These are phyloP conservation scores for Mycocentrospora acerina DNA, from an alignment of 2,329 filamentous ascomycete genomes.

Conservation along the genomic window DNA sequence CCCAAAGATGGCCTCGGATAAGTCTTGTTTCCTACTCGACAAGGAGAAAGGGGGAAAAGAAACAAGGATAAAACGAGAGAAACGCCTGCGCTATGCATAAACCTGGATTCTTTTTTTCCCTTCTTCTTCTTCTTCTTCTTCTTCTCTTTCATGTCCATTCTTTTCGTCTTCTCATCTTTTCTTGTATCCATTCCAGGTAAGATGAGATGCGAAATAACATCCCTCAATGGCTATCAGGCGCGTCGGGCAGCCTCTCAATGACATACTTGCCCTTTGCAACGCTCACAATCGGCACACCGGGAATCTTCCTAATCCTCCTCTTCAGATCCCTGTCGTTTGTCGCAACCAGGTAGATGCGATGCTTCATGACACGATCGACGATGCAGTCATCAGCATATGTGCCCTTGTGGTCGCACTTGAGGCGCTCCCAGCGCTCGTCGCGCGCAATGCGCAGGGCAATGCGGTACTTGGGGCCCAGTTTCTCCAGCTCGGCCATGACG, in stretches of 20 bases:
- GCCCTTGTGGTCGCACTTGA: constrained; percentile 89
- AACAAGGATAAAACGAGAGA: too few relatives aligned
- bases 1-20: too few relatives aligned
- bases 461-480: constrained; percentile 81
- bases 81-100: constrained; percentile 11
- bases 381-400: constrained; percentile 75
- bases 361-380: constrained; percentile 47
- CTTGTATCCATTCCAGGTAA: too few relatives aligned
- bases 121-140: background rate
- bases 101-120: background rate
- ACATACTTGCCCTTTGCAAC: constrained; percentile 89
- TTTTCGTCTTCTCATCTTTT: too few relatives aligned
- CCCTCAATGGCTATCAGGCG: constrained; percentile 62
- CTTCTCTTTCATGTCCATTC: too few relatives aligned
- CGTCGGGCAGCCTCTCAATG: constrained; percentile 87
- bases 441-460: constrained; percentile 83
- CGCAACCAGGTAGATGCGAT: constrained; percentile 49
- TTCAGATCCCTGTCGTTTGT: constrained; percentile 64
- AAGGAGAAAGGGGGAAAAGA: too few relatives aligned
- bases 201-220: too few relatives aligned
- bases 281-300: constrained; percentile 74
- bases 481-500: constrained; percentile 83
- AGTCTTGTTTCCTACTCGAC: too few relatives aligned
- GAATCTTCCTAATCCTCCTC: constrained; percentile 79
- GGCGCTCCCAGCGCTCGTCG: constrained; percentile 83